Evolutionary conservation across 192 early-diverging fungal genomes (phyloP), one percentile per base, ranked within the genome.

Genomic region (Coemansia sp.): DNA sequence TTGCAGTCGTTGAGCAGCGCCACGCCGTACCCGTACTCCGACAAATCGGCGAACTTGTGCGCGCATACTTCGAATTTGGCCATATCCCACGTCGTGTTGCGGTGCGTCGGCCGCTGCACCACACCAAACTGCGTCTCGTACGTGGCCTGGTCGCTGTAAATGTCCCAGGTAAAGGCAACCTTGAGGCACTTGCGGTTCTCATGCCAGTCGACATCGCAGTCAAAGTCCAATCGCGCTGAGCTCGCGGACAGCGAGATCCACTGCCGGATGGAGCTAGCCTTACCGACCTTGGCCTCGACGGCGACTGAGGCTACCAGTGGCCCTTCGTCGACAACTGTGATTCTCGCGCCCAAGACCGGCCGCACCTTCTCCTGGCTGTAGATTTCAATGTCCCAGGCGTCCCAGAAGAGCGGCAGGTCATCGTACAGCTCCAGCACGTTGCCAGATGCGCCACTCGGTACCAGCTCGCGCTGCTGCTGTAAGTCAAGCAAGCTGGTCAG

Each of bases 121-220:
- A 88, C 90, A 10, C 97, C 97, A 85, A 93, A 97, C 76, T 97
- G 95, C 12, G 95, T 95, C 70, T 99, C 97, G 74, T 97, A 99
- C 0, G 96, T 99, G 38, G 93, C 94, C 41, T 81, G 60, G 76
- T 99, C 96, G 60, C 88, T 87, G 52, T 72, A 57, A 38, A 99
- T 90, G 72, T 97, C 91, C 84, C 95, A 89, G 0, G 92, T 87
- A 78, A 98, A 98, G 64, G 95, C 93, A 3, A 94, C 93, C 90
- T 98, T 98, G 68, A 98, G 81, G 57, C 95, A 89, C 75, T 90
- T 87, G 67, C 92, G 87, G 77, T 88, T 94, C 79, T 99, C 97
- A 69, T 97, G 82, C 97, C 97, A 99, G 50, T 94, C 89, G 18
- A 95, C 92, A 16, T 89, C 86, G 67, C 87, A 96, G 29, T 92